Percentiles rank a stretch among this genome's conserved stretches.
phyloP scores from a whole-genome alignment of 352 stramenopile genomes.

The Phytophthora vignae region DNA sequence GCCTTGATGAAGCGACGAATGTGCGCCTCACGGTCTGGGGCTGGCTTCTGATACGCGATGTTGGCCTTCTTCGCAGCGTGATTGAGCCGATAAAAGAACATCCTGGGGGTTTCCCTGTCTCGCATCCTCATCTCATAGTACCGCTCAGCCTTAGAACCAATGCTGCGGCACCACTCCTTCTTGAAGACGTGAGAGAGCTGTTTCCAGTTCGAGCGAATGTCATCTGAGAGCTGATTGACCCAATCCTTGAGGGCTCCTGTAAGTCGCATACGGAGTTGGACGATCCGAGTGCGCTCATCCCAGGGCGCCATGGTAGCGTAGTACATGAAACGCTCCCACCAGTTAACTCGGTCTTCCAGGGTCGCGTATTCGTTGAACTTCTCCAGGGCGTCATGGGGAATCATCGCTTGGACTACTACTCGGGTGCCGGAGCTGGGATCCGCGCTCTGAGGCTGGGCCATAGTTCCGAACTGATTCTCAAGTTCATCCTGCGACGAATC shows the following conservation, averaged over 20 bases:
- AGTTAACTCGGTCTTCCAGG: conserved; percentile 2
- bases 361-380: neutral
- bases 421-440: neutral
- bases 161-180: neutral
- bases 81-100: neutral
- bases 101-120: neutral
- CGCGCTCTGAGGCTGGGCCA: neutral
- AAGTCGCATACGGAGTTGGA: neutral
- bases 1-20: too few relatives aligned
- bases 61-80: too few relatives aligned
- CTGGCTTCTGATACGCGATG: too few relatives aligned
- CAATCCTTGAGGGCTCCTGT: neutral
- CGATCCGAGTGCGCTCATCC: too few relatives aligned
- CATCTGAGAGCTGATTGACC: neutral
- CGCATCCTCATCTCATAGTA: neutral
- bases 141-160: neutral
- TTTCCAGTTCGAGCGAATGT: neutral
- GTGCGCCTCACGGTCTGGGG: too few relatives aligned
- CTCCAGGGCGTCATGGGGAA: neutral
- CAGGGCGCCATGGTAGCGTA: conserved; percentile 7
- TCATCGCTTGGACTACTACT: conserved; percentile 1
- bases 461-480: too few relatives aligned
- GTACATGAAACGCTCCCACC: conserved; percentile 11
- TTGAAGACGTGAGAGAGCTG: neutral
- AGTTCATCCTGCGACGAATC: too few relatives aligned